Percentiles rank a stretch among this genome's conserved stretches.
phyloP scores from a whole-genome alignment of 1,139 yeast genomes.

The Diutina neorugosa region DNA sequence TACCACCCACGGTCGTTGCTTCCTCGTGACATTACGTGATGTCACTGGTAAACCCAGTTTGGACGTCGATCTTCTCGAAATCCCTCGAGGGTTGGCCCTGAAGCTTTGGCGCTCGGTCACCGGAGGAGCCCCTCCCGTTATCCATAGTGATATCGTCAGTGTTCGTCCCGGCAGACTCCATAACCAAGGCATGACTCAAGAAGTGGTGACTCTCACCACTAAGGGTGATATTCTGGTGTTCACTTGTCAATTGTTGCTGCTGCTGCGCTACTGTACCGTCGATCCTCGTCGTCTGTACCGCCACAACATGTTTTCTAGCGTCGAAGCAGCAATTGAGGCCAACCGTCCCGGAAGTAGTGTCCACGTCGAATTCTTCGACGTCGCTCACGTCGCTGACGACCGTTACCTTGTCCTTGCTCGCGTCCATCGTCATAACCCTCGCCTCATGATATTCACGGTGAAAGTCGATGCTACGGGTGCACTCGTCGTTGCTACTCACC shows the following conservation, averaged over 20 bases:
- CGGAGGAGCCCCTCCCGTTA: background rate
- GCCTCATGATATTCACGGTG: slow-evolving; percentile 44
- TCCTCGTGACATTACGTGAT: slow-evolving; percentile 56
- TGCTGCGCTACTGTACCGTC: background rate
- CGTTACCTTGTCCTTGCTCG: slow-evolving; percentile 35
- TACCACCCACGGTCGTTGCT: slow-evolving; percentile 59
- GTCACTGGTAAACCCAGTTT: slow-evolving; percentile 51
- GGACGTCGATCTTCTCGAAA: slow-evolving; percentile 20
- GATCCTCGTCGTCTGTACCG: slow-evolving; percentile 12
- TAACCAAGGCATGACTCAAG: slow-evolving; percentile 37
- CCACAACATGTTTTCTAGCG: slow-evolving; percentile 21
- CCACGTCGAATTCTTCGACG: slow-evolving; percentile 38
- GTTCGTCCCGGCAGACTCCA: slow-evolving; percentile 43
- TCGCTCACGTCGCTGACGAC: slow-evolving; percentile 13
- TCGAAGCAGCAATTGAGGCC: slow-evolving; percentile 17
- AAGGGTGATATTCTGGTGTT: slow-evolving; percentile 23
- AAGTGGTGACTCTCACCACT: slow-evolving; percentile 33
- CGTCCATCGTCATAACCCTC: slow-evolving; percentile 11
- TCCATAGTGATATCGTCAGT: slow-evolving; percentile 42
- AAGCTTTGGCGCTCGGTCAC: background rate
- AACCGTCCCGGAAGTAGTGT: slow-evolving; percentile 21
- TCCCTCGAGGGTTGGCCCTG: slow-evolving; percentile 13
- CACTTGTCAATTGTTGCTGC: background rate
- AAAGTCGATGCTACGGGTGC: slow-evolving; percentile 42
- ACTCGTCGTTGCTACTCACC: slow-evolving; percentile 49